Conservation (phyloP, 164 flowering plant genomes). For the Aristolochia fimbriata region DNA sequence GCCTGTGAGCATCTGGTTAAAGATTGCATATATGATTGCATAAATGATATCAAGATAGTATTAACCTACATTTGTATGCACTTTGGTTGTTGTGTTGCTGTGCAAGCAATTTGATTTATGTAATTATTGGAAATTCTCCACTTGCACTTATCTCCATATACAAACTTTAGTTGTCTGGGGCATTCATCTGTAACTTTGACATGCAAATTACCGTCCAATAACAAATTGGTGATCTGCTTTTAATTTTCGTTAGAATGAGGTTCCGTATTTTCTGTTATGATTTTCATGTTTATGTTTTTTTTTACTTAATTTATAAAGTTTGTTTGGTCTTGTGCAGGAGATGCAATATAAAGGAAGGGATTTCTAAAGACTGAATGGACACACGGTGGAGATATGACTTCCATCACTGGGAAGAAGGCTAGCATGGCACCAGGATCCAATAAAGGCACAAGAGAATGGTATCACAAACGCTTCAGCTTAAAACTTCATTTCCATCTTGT, state of each 20-base stretch:
- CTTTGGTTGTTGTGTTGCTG: too few relatives aligned
- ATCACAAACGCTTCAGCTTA: neutral
- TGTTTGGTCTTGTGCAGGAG: conserved; percentile 37
- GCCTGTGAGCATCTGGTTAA: too few relatives aligned
- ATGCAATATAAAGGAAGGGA: conserved; percentile 63
- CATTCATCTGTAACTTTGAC: too few relatives aligned
- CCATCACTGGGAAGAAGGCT: neutral
- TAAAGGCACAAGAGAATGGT: neutral
- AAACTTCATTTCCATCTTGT: neutral
- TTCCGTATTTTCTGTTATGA: neutral
- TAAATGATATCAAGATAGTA: too few relatives aligned
- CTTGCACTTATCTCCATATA: neutral
- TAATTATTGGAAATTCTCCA: too few relatives aligned
- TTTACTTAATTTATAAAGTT: too few relatives aligned
- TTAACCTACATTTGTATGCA: too few relatives aligned
- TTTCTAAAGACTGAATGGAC: conserved; percentile 16
- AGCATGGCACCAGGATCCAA: neutral
- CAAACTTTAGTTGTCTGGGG: neutral
- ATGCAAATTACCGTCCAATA: neutral
- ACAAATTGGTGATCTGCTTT: neutral
- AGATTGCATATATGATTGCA: too few relatives aligned
- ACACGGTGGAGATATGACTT: too few relatives aligned
- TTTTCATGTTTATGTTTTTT: neutral
- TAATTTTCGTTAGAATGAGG: neutral
- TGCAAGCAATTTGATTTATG: too few relatives aligned